Base-by-base conservation (phyloP, 179 eudicot genomes). In the Silene noctiflora region DNA sequence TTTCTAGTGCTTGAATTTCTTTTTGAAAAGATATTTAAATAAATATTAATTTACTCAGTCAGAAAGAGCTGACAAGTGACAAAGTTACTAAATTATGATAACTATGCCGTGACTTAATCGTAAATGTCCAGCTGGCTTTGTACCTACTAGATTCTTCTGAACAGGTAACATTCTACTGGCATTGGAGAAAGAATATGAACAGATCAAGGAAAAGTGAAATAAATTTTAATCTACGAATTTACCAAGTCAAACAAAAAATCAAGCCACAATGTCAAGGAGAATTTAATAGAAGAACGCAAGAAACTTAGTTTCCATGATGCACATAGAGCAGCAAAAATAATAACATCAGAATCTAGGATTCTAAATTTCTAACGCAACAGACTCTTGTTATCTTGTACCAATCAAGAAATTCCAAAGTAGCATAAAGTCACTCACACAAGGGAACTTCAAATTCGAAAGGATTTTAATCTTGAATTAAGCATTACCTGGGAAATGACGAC, bases 401-500 rank as follows among this genome's bases (percentile, higher is more conserved):
- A 44, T 44, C 51, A 44, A 44, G 51, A 11, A 44, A 44, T 10
- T 44, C 67, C 13, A 4, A 65, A 27, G 69, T 65, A 11, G 39
- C 33, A 22, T 27, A 64, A 14, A 65, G 39, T 27, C 20, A 65
- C 44, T 25, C 29, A 64, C 31, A 25, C 42, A 65, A 65, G 42
- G 20, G 69, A 27, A 29, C 1, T 27, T 65, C 2, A 29, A 10
- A 27, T 65, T 29, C 25, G 24, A 62, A 25, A 29, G 29, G 20
- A 27, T 20, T 20, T 42, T 14, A 51, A 24, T 25, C 35, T 70
- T 2, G 4, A 24, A 51, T 1, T 10, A 24, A 70, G 10, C 31
- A 14, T 13, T 51, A 85, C 88, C 88, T 85, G 88, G 2, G 88
- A 74, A 76, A 85, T 67, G 31, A 85, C 88, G 14, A 73, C 86